A percentile compares a stretch with the other conserved stretches of the same genome.
Conservation (phyloP, 257 asterid genomes). For the Euphrasia confusa region DNA sequence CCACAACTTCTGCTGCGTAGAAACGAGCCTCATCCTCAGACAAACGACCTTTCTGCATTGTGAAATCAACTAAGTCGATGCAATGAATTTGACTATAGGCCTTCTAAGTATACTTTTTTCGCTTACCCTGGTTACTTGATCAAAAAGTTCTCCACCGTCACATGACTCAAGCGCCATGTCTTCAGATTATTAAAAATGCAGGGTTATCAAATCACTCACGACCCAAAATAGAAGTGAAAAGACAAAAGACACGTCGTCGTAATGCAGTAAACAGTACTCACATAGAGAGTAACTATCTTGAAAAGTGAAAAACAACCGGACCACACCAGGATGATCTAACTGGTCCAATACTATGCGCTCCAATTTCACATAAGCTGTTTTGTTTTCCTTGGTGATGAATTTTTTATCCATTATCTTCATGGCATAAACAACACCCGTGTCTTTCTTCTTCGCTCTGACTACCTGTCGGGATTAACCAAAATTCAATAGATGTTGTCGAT, state of each 20-base stretch:
- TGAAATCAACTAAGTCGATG: slow-evolving; percentile 20
- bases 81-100: background rate
- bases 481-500: background rate
- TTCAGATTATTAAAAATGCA: slow-evolving; percentile 32
- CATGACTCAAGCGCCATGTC: slow-evolving; percentile 99
- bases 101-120: background rate
- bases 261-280: slow-evolving; percentile 40
- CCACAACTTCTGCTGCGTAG: slow-evolving; percentile 97
- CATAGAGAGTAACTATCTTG: slow-evolving; percentile 94
- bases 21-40: slow-evolving; percentile 88
- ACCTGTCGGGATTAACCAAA: slow-evolving; percentile 44
- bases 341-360: slow-evolving; percentile 99
- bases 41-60: slow-evolving; percentile 83
- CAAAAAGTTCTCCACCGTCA: slow-evolving; percentile 99
- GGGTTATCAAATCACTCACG: slow-evolving; percentile 25
- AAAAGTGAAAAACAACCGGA: slow-evolving; percentile 81
- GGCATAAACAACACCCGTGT: slow-evolving; percentile 76
- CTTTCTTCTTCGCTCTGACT: slow-evolving; percentile 95
- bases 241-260: background rate
- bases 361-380: slow-evolving; percentile 93
- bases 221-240: background rate
- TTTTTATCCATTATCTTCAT: slow-evolving; percentile 98
- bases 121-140: slow-evolving; percentile 91
- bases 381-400: slow-evolving; percentile 96
- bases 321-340: slow-evolving; percentile 93